These are phyloP conservation scores for Cadophora luteo-olivacea DNA, from an alignment of 2,329 filamentous ascomycete genomes.

Conservation along the genomic window DNA sequence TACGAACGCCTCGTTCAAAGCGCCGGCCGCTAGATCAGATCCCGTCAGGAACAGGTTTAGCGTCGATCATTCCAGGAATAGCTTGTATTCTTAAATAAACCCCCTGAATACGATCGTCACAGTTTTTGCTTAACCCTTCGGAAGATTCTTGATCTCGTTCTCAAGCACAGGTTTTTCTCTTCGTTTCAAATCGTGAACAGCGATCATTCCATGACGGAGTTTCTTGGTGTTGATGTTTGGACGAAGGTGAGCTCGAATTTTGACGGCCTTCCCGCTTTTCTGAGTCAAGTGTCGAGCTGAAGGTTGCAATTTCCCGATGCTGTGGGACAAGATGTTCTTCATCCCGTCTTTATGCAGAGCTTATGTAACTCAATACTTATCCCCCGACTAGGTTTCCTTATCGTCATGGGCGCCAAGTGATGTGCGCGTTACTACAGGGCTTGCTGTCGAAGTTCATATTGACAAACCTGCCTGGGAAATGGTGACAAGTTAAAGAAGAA, in stretches of 20 bases:
- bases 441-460: too few relatives aligned
- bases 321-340: background rate
- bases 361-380: background rate
- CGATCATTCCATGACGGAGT: background rate
- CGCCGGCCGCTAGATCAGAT: conserved; percentile 10
- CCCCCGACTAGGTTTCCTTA: background rate
- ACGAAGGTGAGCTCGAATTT: background rate
- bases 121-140: background rate
- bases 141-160: background rate
- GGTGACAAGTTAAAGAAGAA: too few relatives aligned
- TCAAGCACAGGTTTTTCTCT: background rate
- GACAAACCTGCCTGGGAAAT: too few relatives aligned
- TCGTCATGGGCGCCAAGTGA: background rate
- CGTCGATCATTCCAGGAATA: background rate
- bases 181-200: background rate
- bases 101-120: conserved; percentile 2
- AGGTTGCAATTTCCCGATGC: background rate
- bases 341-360: background rate
- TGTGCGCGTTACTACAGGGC: background rate
- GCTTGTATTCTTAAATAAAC: conserved; percentile 12
- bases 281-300: background rate
- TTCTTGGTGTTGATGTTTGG: background rate
- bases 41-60: conserved; percentile 15
- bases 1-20: conserved; percentile 13
- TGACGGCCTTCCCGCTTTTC: background rate